phyloP scores from a whole-genome alignment of 202 grass and related monocot species.

The Elaeis oleifera region DNA sequence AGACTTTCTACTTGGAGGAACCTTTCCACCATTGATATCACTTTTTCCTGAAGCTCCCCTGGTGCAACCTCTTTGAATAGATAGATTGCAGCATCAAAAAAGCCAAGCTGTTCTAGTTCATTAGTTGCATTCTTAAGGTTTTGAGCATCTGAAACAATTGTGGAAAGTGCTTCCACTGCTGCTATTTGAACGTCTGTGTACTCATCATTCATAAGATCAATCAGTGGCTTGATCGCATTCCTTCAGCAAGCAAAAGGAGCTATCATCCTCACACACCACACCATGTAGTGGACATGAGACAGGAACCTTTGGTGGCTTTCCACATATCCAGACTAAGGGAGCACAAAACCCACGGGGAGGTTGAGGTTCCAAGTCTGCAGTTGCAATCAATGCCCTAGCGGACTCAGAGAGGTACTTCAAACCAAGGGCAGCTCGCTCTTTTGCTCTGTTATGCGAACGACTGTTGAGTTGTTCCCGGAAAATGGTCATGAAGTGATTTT shows the following conservation, averaged over 20 bases:
- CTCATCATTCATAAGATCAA: slow-evolving; percentile 8
- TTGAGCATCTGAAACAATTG: slow-evolving; percentile 8
- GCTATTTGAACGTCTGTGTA: slow-evolving; percentile 10
- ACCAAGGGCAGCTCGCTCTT: slow-evolving; percentile 10
- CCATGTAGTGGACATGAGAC: slow-evolving; percentile 6
- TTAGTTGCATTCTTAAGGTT: slow-evolving; percentile 13
- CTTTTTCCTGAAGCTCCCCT: slow-evolving; percentile 13
- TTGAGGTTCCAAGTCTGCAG: slow-evolving; percentile 7
- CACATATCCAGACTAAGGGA: slow-evolving; percentile 6
- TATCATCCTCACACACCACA: slow-evolving; percentile 1
- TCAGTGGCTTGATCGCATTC: slow-evolving; percentile 9
- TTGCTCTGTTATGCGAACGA: neutral
- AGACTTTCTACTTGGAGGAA: slow-evolving; percentile 5
- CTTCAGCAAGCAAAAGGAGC: slow-evolving; percentile 16
- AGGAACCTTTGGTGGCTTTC: slow-evolving; percentile 6
- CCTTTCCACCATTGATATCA: neutral
- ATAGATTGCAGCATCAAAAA: slow-evolving; percentile 8
- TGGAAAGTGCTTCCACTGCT: slow-evolving; percentile 17
- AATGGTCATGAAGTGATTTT: slow-evolving; percentile 9
- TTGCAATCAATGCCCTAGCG: neutral
- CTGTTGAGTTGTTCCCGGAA: slow-evolving; percentile 1
- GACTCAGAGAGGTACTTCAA: slow-evolving; percentile 14
- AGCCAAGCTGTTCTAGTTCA: slow-evolving; percentile 4
- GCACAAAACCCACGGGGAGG: slow-evolving; percentile 1
- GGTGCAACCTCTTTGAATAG: slow-evolving; percentile 7